phyloP scores from a whole-genome alignment of 257 asterid genomes.

The Oldenlandia corymbosa region DNA sequence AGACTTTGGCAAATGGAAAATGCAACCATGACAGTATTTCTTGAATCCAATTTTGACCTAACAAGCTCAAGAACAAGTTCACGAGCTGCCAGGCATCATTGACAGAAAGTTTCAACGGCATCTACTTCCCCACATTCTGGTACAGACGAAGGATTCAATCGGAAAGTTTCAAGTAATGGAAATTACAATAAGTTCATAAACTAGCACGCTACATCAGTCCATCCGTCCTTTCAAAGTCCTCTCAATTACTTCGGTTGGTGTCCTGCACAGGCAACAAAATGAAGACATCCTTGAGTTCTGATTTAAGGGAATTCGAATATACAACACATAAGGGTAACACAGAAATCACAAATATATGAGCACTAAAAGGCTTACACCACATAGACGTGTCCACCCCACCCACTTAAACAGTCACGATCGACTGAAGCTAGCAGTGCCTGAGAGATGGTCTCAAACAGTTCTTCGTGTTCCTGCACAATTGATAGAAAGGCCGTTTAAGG shows the following conservation, averaged over 20 bases:
- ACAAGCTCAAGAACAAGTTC: too few species aligned
- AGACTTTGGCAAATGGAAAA: too few species aligned
- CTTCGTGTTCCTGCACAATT: slow-evolving; percentile 67
- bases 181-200: too few species aligned
- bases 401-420: slow-evolving; percentile 97
- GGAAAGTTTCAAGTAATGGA: too few species aligned
- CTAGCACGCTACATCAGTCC: slow-evolving; percentile 39
- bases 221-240: slow-evolving; percentile 90
- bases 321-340: too few species aligned
- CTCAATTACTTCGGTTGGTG: slow-evolving; percentile 86
- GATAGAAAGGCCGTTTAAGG: slow-evolving; percentile 3
- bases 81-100: too few species aligned
- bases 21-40: too few species aligned
- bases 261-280: slow-evolving; percentile 44
- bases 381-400: slow-evolving; percentile 99
- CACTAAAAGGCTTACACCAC: slow-evolving; percentile 60
- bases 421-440: slow-evolving; percentile 84
- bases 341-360: neutral
- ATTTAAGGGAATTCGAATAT: neutral
- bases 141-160: too few species aligned
- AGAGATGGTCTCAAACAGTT: slow-evolving; percentile 85
- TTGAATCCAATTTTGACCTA: too few species aligned
- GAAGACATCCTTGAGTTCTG: neutral
- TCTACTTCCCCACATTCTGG: too few species aligned
- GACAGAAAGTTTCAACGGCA: too few species aligned